phyloP scores from a whole-genome alignment of 83 land plant species.

The Isoetes engelmannii region DNA sequence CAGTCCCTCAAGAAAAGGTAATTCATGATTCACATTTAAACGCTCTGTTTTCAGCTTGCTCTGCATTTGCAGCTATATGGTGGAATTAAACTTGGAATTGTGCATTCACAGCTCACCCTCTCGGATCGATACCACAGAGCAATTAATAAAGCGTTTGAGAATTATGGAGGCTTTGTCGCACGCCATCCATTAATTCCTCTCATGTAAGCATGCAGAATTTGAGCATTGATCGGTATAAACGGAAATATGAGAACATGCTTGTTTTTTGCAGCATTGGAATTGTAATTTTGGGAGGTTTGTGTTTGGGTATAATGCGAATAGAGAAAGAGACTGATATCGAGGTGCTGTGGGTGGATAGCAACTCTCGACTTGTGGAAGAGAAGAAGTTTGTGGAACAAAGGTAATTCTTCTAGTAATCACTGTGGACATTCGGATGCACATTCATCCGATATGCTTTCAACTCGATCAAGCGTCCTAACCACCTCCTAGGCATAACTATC shows the following conservation, averaged over 20 bases:
- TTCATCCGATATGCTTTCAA: no score
- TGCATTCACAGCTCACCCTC: no score
- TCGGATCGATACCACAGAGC: neutral
- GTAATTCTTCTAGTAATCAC: neutral
- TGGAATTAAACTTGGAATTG: no score
- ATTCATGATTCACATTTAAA: no score
- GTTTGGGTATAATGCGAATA: neutral
- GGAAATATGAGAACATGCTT: neutral
- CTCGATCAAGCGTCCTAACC: no score
- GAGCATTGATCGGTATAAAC: neutral
- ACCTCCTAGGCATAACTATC: no score
- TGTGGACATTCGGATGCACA: neutral
- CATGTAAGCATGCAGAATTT: neutral
- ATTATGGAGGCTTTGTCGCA: neutral
- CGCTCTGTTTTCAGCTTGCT: no score
- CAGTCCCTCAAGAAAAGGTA: no score
- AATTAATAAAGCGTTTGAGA: neutral
- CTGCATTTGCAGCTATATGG: no score
- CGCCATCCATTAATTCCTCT: neutral
- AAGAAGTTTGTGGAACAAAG: neutral
- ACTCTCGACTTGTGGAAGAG: conserved; percentile 4
- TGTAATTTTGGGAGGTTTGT: neutral
- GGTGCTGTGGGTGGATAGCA: neutral
- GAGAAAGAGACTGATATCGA: neutral
- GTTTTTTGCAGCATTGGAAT: neutral